Evolutionary conservation across 768 basidiomycete genomes (phyloP), one percentile per base, ranked within the genome.

Genomic region (Tulasnella sp.): DNA sequence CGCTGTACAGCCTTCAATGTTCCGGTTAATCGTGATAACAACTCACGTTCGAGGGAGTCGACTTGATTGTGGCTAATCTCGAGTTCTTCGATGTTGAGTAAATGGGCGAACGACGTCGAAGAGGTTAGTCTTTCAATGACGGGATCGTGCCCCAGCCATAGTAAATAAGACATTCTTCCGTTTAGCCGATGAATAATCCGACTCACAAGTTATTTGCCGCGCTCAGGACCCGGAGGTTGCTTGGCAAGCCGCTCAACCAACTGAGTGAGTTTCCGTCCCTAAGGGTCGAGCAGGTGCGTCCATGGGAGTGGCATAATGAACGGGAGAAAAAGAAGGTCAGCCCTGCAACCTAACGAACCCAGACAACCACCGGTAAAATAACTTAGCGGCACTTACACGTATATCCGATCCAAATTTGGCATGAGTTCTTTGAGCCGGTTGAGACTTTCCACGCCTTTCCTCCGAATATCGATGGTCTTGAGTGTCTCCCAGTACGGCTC

Each of bases 401-500:
- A 91, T 79, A 96, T 84, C 76, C 88, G 85, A 83, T 95, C 94
- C 52, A 98, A 87, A 79, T 87, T 88, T 27, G 96, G 96, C 82
- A 98, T 84, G 84, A 98, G 96, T 87, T 98, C 97, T 81, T 97
- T 96, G 81, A 94, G 83, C 78, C 94, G 86, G 52, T 93, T 93
- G 38, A 94, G 91, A 84, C 94, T 95, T 82, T 96, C 94, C 74
- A 94, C 85, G 74, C 89, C 90, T 84, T 91, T 92, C 44, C 87
- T 85, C 38, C 90, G 90, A 78, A 99, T 86, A 84, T 98, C 92
- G 82, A 99, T 91, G 36, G 86, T 85, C 78, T 83, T 87, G 80
- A 99, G 86, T 56, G 89, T 87, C 82, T 98, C 97, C 98, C 98
- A 99, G 84, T 94, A 89, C 34, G 97, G 96, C 83, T 96, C 95